Conservation (phyloP, 805 yeast species). For the Yarrowia phangngaensis region DNA sequence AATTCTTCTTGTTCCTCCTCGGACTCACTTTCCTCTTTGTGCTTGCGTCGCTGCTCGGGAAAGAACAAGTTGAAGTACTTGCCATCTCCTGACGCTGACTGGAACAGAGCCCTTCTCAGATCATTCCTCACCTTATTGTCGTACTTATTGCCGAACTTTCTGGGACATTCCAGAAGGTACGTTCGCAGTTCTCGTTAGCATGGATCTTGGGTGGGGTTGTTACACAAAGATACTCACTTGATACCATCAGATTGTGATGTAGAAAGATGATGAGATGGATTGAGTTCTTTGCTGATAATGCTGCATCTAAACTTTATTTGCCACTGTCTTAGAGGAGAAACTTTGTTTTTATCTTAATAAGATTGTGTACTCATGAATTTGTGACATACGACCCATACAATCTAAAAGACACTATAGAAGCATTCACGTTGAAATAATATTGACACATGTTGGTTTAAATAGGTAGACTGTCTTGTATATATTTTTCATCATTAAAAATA, state of each 20-base stretch:
- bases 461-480: too few species aligned
- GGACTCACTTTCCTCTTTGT: constrained; percentile 33
- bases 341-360: too few species aligned
- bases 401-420: too few species aligned
- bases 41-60: constrained; percentile 33
- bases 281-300: too few species aligned
- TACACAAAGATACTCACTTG: constrained; percentile 2
- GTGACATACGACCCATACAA: too few species aligned
- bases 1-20: constrained; percentile 34
- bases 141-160: constrained; percentile 34
- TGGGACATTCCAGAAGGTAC: constrained; percentile 37
- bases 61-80: constrained; percentile 43
- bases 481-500: too few species aligned
- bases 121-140: constrained; percentile 34
- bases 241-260: constrained; percentile 6
- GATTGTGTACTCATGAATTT: too few species aligned
- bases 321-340: too few species aligned
- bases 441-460: too few species aligned
- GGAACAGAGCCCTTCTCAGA: constrained; percentile 44
- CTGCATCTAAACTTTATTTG: too few species aligned
- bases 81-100: constrained; percentile 45
- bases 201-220: background rate
- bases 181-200: constrained; percentile 31
- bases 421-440: too few species aligned
- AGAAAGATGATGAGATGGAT: background rate